Evolutionary conservation across 495 filamentous ascomycete species (phyloP).

Genomic region (Hypoxylon fuscum): DNA sequence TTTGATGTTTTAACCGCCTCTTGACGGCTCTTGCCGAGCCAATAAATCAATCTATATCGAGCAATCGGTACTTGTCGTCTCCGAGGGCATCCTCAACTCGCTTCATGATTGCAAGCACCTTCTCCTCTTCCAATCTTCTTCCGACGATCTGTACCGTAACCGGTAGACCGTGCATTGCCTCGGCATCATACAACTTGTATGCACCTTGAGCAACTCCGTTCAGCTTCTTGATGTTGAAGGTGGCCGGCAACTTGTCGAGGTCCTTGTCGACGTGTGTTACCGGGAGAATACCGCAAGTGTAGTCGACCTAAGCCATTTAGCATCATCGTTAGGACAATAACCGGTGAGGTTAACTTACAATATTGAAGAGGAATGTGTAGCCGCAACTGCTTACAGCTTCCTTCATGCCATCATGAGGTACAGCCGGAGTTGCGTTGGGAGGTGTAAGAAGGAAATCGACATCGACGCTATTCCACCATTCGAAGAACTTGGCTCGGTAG

Average conservation of each 20-base stretch:
- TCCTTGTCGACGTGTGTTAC: constrained; percentile 82
- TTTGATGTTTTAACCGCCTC: too few species aligned
- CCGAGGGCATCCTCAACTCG: constrained; percentile 76
- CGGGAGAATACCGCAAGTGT: constrained; percentile 84
- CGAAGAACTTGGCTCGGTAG: constrained; percentile 78
- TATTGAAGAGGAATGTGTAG: constrained; percentile 95
- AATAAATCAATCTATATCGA: constrained; percentile 61
- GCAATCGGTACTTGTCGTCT: constrained; percentile 68
- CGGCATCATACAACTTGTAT: constrained; percentile 87
- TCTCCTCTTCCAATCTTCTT: constrained; percentile 87
- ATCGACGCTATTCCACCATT: constrained; percentile 78
- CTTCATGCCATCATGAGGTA: constrained; percentile 88
- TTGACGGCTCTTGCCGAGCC: too few species aligned
- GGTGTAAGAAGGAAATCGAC: constrained; percentile 84
- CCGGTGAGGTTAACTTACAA: constrained; percentile 58
- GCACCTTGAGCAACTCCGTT: constrained; percentile 84
- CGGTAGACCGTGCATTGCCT: constrained; percentile 84
- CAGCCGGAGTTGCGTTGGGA: constrained; percentile 89
- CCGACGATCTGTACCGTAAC: constrained; percentile 90
- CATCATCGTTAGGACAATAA: not conserved
- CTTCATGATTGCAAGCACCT: constrained; percentile 87
- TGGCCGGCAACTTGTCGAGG: constrained; percentile 69
- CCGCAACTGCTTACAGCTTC: constrained; percentile 88
- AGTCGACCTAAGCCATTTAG: constrained; percentile 70
- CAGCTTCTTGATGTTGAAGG: constrained; percentile 67